Evolutionary conservation across 1,284 basidiomycete genomes (phyloP).

Genomic region (Ganoderma multipileum): DNA sequence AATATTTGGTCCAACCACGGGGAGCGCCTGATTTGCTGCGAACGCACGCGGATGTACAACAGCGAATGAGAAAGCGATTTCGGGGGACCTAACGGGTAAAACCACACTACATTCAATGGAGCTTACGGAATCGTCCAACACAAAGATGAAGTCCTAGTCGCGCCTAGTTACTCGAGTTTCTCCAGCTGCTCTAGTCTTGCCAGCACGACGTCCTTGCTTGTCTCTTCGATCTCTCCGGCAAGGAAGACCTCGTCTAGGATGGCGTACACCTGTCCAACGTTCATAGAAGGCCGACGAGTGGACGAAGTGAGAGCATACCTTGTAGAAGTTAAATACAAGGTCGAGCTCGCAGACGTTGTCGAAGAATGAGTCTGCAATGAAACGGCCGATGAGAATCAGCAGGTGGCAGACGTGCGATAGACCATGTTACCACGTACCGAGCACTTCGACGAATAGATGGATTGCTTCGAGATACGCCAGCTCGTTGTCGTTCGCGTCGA

Average conservation of each 20-base stretch:
- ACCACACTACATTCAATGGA: not conserved
- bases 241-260: conserved; percentile 98
- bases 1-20: not conserved
- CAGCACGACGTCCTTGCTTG: conserved; percentile 86
- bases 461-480: conserved; percentile 68
- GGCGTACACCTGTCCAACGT: conserved; percentile 80
- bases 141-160: not conserved
- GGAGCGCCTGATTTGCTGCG: not conserved
- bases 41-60: not conserved
- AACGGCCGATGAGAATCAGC: not conserved
- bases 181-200: conserved; percentile 90
- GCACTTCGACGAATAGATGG: conserved; percentile 97
- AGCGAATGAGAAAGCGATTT: not conserved
- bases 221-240: conserved; percentile 99
- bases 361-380: conserved; percentile 88
- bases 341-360: conserved; percentile 96
- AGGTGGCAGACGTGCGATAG: too few relatives aligned
- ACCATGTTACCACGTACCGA: conserved; percentile 64
- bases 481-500: conserved; percentile 96
- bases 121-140: not conserved
- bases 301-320: conserved; percentile 39
- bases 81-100: not conserved
- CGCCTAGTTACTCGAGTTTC: conserved; percentile 72
- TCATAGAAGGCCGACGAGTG: not conserved
- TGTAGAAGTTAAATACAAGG: conserved; percentile 99